These are phyloP conservation scores for Talaromyces atroroseus DNA, from an alignment of 2,329 filamentous ascomycete genomes.

Conservation along the genomic window DNA sequence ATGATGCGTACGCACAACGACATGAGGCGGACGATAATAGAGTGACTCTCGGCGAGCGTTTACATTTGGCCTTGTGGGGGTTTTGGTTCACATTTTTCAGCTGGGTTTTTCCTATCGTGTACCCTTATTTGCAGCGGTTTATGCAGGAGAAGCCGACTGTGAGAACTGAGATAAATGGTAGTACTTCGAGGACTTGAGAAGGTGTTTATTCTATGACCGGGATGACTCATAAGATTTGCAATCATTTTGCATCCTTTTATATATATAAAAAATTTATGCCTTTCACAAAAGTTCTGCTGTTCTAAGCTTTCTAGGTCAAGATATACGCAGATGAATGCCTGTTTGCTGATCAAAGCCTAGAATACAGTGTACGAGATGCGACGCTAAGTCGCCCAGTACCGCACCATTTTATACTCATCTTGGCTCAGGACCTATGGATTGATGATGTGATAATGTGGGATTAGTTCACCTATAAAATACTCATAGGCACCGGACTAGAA, in stretches of 20 bases:
- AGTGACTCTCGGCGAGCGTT: constrained; percentile 2
- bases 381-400: too few species aligned
- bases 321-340: too few species aligned
- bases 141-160: constrained; percentile 6
- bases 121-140: constrained; percentile 8
- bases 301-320: background rate
- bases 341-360: too few species aligned
- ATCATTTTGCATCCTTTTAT: background rate
- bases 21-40: constrained; percentile 6
- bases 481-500: too few species aligned
- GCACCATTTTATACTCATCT: too few species aligned
- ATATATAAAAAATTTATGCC: background rate
- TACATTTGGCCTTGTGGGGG: constrained; percentile 3
- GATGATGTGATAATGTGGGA: too few species aligned
- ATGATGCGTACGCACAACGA: background rate
- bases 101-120: constrained; percentile 5
- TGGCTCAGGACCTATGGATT: too few species aligned
- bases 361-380: too few species aligned
- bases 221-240: background rate
- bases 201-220: background rate
- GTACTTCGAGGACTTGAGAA: constrained; percentile 1
- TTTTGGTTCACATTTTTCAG: constrained; percentile 8
- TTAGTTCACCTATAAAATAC: too few species aligned
- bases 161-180: background rate
- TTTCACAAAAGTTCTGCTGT: background rate